Conservation (phyloP, 2,329 filamentous ascomycete species). For the Penicillium sp. region DNA sequence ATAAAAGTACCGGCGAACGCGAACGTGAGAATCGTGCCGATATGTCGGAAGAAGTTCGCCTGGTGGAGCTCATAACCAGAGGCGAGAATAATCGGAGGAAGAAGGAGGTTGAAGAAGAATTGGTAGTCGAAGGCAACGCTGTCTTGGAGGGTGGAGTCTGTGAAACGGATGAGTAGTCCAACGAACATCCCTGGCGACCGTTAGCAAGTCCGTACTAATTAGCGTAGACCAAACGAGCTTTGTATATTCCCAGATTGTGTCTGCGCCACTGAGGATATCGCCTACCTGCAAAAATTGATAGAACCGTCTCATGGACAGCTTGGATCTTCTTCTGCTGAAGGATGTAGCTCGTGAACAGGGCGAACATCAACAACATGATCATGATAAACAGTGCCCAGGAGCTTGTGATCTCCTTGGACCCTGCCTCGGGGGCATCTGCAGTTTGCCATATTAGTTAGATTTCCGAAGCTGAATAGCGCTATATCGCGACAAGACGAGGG, state of each 20-base stretch:
- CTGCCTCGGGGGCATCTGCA: conserved; percentile 68
- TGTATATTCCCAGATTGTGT: neutral
- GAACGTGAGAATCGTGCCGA: conserved; percentile 94
- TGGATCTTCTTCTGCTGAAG: conserved; percentile 96
- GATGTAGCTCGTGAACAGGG: conserved; percentile 95
- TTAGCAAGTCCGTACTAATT: conserved; percentile 3
- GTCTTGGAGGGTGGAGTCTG: conserved; percentile 78
- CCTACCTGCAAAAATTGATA: conserved; percentile 92
- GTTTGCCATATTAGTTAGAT: conserved; percentile 17
- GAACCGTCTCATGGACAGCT: conserved; percentile 94
- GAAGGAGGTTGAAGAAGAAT: conserved; percentile 98
- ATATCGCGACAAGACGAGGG: conserved; percentile 2
- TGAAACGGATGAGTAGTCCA: conserved; percentile 80
- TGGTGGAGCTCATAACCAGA: conserved; percentile 98
- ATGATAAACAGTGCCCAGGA: conserved; percentile 98
- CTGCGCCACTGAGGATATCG: neutral
- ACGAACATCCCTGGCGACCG: conserved; percentile 78
- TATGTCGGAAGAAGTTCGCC: conserved; percentile 98
- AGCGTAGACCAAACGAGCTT: neutral
- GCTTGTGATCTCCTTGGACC: conserved; percentile 88
- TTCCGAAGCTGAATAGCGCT: conserved; percentile 3
- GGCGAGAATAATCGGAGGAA: conserved; percentile 96
- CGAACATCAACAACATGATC: conserved; percentile 87
- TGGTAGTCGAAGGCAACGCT: conserved; percentile 97
- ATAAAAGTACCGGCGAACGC: conserved; percentile 97